Percentiles rank a stretch among this genome's conserved stretches.
Evolutionary conservation across 2,329 filamentous ascomycete genomes (phyloP).

Genomic region (Ilyonectria destructans): DNA sequence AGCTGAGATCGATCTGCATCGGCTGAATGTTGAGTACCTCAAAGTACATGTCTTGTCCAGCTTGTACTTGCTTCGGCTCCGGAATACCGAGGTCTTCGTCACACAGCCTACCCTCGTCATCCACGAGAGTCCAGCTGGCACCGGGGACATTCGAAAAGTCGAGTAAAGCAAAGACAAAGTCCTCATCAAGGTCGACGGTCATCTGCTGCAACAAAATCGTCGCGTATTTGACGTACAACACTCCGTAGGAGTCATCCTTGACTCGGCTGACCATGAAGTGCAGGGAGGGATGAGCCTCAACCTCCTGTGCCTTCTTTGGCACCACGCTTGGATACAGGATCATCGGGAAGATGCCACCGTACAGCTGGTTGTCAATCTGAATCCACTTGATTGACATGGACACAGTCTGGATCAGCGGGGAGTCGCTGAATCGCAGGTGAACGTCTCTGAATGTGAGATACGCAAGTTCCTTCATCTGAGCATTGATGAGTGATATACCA

Average conservation of each 20-base stretch:
- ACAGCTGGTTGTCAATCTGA: conserved; percentile 98
- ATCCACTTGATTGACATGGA: conserved; percentile 98
- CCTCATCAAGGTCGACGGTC: conserved; percentile 97
- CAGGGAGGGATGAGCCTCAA: conserved; percentile 95
- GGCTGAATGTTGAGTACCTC: conserved; percentile 97
- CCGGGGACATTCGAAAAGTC: conserved; percentile 96
- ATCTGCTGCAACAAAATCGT: conserved; percentile 96
- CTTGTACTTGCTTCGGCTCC: conserved; percentile 87
- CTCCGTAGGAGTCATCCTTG: conserved; percentile 98
- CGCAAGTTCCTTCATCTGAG: conserved; percentile 90
- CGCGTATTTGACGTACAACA: conserved; percentile 98
- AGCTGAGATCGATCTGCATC: conserved; percentile 97
- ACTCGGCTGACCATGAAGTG: conserved; percentile 93
- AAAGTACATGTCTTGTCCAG: conserved; percentile 97
- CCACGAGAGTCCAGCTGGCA: conserved; percentile 79
- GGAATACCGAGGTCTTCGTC: conserved; percentile 94
- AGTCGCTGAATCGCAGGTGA: conserved; percentile 92
- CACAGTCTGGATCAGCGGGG: conserved; percentile 92
- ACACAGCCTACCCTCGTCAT: conserved; percentile 88
- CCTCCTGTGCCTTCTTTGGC: conserved; percentile 95
- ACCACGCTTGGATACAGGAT: conserved; percentile 98
- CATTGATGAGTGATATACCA: conserved; percentile 93
- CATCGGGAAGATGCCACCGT: conserved; percentile 98
- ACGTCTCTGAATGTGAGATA: conserved; percentile 96
- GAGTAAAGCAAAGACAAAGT: conserved; percentile 96